Evolutionary conservation across 352 stramenopile species (phyloP).

Genomic region (Globisporangium paroecandrum): DNA sequence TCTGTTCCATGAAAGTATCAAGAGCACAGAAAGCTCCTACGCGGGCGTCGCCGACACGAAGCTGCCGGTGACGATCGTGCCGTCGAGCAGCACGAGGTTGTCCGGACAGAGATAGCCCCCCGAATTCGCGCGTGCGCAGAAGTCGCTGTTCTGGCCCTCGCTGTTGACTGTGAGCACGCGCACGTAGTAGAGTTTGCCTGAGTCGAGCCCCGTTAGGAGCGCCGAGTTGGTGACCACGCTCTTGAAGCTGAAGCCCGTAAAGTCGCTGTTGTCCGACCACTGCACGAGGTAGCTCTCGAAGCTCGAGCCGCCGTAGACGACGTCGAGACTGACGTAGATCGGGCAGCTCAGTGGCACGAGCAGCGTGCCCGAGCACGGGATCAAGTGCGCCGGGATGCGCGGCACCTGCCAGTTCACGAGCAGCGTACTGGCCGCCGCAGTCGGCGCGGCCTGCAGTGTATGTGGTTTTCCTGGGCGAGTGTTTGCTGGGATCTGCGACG

Average conservation of each 20-base stretch:
- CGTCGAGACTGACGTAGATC: conserved; percentile 70
- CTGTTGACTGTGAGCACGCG: conserved; percentile 81
- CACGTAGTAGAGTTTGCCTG: conserved; percentile 74
- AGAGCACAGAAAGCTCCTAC: conserved; percentile 15
- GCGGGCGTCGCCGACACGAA: conserved; percentile 39
- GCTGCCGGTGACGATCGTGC: conserved; percentile 50
- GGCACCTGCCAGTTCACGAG: conserved; percentile 63
- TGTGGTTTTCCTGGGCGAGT: conserved; percentile 68
- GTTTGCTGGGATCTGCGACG: conserved; percentile 47
- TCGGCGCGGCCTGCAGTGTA: conserved; percentile 35
- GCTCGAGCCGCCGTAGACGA: conserved; percentile 86
- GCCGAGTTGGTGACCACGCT: conserved; percentile 58
- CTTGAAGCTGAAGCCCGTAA: conserved; percentile 69
- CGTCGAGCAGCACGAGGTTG: conserved; percentile 62
- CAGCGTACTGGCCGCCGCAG: conserved; percentile 32
- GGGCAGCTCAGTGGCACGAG: conserved; percentile 54
- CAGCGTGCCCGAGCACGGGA: conserved; percentile 64
- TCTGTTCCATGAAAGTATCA: no score
- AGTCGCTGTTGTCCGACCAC: conserved; percentile 67
- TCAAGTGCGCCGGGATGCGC: conserved; percentile 56
- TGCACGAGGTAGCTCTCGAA: conserved; percentile 94
- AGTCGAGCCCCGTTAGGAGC: conserved; percentile 64
- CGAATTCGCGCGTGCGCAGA: conserved; percentile 54
- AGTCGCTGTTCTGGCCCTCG: conserved; percentile 69
- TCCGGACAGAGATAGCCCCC: conserved; percentile 67